Conservation (phyloP, 2,329 filamentous ascomycete genomes). For the Rutstroemia sp. region DNA sequence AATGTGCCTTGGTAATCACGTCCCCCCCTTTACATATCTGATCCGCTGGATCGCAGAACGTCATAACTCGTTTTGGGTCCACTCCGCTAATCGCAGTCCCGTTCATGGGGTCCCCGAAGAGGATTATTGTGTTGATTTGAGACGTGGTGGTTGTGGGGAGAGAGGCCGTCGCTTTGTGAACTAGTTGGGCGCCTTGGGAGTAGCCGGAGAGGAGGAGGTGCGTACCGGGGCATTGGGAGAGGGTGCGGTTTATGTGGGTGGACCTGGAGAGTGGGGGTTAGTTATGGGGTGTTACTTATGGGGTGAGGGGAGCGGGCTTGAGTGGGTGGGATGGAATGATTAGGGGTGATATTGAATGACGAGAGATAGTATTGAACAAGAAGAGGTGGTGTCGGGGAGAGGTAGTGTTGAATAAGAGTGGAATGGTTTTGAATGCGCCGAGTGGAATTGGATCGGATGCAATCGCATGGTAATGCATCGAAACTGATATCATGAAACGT, state of each 20-base stretch:
- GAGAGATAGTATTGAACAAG: background rate
- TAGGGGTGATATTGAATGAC: background rate
- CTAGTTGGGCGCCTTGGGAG: slow-evolving; percentile 24
- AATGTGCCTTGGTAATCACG: slow-evolving; percentile 13
- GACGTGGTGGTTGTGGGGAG: slow-evolving; percentile 13
- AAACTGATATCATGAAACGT: no score
- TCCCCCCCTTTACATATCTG: slow-evolving; percentile 21
- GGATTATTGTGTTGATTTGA: slow-evolving; percentile 17
- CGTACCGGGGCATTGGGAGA: slow-evolving; percentile 18
- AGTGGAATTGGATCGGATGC: no score
- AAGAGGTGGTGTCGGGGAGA: background rate
- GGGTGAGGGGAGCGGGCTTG: background rate
- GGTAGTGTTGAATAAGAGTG: background rate
- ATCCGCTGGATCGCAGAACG: slow-evolving; percentile 19
- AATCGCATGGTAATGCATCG: no score
- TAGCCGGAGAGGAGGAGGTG: slow-evolving; percentile 22
- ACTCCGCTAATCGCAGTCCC: slow-evolving; percentile 19
- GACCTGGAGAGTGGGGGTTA: slow-evolving; percentile 10
- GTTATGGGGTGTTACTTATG: no score
- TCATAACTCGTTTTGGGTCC: slow-evolving; percentile 17
- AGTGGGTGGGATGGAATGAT: background rate
- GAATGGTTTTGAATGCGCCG: background rate
- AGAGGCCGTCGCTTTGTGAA: slow-evolving; percentile 18
- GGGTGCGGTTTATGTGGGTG: slow-evolving; percentile 16
- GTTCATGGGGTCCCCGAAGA: slow-evolving; percentile 26